phyloP scores from a whole-genome alignment of 352 stramenopile species.

The Globisporangium spiculum region DNA sequence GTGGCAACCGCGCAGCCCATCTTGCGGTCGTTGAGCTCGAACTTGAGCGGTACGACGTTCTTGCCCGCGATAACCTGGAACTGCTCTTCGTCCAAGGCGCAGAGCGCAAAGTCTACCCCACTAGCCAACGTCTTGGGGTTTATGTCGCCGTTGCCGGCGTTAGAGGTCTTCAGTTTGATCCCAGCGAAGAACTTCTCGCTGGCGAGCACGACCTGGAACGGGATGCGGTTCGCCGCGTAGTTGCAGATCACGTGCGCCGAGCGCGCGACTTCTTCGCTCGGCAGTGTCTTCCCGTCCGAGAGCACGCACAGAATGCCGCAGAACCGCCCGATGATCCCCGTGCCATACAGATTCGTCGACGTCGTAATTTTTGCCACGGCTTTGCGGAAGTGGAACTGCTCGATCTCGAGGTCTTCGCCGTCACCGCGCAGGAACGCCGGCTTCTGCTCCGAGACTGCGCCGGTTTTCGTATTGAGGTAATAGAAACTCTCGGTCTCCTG shows the following conservation, averaged over 20 bases:
- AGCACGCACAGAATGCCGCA: constrained; percentile 49
- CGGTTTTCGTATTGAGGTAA: constrained; percentile 63
- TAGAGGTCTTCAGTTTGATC: constrained; percentile 20
- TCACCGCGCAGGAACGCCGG: constrained; percentile 46
- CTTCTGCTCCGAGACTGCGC: constrained; percentile 34
- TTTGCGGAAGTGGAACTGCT: constrained; percentile 63
- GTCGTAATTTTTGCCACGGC: constrained; percentile 60
- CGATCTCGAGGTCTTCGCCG: constrained; percentile 52
- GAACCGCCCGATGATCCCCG: constrained; percentile 49
- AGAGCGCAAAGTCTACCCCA: constrained; percentile 40
- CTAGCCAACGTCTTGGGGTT: constrained; percentile 12
- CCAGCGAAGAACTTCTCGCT: constrained; percentile 50
- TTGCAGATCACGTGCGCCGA: constrained; percentile 51
- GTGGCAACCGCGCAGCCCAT: constrained; percentile 34
- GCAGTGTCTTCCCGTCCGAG: constrained; percentile 44
- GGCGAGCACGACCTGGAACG: constrained; percentile 46
- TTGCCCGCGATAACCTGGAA: constrained; percentile 40
- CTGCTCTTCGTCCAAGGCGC: constrained; percentile 50
- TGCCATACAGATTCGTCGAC: constrained; percentile 38
- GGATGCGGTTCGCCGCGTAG: constrained; percentile 33
- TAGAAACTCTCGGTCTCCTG: constrained; percentile 45
- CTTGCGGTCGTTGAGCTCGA: constrained; percentile 61
- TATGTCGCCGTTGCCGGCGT: not conserved
- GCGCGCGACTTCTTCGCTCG: constrained; percentile 32
- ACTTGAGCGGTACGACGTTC: constrained; percentile 41